Conservation (phyloP, 148 eudicot species). For the Spergularia bocconei region DNA sequence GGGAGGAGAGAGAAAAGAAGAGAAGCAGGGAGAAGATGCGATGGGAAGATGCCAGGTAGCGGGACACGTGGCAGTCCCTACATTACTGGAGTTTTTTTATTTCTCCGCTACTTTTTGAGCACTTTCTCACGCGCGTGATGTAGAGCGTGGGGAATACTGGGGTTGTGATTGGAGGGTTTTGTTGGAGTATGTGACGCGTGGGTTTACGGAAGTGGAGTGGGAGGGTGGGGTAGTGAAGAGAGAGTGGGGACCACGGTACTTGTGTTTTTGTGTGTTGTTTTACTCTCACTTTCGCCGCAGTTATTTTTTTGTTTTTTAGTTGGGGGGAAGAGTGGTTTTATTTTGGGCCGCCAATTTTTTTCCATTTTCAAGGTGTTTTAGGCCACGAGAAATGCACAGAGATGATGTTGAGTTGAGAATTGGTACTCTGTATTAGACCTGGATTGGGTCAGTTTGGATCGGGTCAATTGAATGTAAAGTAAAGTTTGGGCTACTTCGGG, state of each 20-base stretch:
- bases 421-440: background rate
- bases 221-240: no score
- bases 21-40: slow-evolving; percentile 14
- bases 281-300: slow-evolving; percentile 1
- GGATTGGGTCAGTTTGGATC: no score
- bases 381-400: background rate
- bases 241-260: background rate
- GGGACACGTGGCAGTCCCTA: slow-evolving; percentile 11
- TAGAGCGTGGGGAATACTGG: background rate
- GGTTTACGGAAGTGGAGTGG: background rate
- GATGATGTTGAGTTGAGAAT: background rate
- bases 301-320: background rate
- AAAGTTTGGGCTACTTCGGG: no score
- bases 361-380: background rate
- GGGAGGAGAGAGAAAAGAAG: slow-evolving; percentile 20
- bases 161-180: background rate
- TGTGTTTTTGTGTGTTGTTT: background rate
- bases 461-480: no score
- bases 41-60: slow-evolving; percentile 7
- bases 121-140: no score
- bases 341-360: slow-evolving; percentile 6
- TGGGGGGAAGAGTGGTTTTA: background rate
- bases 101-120: background rate
- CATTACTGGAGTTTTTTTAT: background rate
- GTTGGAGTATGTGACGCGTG: background rate